A percentile compares a stretch with the other conserved stretches of the same genome.
Evolutionary conservation across 2,329 filamentous ascomycete genomes (phyloP).

Genomic region (Rutstroemia sp.): DNA sequence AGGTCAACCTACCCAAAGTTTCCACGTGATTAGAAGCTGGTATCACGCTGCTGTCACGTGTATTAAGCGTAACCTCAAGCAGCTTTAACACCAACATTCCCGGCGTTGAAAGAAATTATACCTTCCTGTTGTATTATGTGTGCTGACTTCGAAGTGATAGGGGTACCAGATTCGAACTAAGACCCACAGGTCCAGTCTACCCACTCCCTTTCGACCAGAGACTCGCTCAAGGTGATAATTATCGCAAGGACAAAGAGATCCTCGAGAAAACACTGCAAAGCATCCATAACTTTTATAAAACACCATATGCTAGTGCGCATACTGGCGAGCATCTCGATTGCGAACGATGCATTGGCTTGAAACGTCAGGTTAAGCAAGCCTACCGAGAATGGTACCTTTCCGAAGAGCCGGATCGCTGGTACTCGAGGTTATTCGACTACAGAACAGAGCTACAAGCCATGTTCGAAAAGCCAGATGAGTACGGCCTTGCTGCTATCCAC

Average conservation of each 20-base stretch:
- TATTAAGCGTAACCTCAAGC: not conserved
- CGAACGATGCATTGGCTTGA: conserved; percentile 18
- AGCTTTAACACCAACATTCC: too few relatives aligned
- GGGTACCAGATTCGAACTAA: conserved; percentile 1
- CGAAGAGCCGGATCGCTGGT: conserved; percentile 19
- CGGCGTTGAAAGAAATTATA: not conserved
- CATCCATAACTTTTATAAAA: conserved; percentile 15
- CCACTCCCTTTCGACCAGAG: conserved; percentile 22
- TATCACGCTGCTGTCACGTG: not conserved
- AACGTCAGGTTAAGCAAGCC: conserved; percentile 20
- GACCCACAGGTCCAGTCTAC: conserved; percentile 9
- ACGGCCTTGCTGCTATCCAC: conserved; percentile 21
- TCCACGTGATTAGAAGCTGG: conserved; percentile 3
- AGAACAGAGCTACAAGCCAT: conserved; percentile 15
- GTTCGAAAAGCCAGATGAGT: conserved; percentile 17
- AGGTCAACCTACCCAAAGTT: not conserved
- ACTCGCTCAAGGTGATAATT: conserved; percentile 18
- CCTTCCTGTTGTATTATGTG: not conserved
- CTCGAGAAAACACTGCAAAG: conserved; percentile 11
- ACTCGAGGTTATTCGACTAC: conserved; percentile 14
- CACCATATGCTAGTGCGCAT: conserved; percentile 16
- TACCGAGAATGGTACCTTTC: conserved; percentile 25
- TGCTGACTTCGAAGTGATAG: not conserved
- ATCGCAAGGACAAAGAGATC: conserved; percentile 16
- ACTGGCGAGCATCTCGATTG: conserved; percentile 19